A percentile compares a stretch with the other conserved stretches of the same genome.
Conservation (phyloP, 371 early-diverging fungal species). For the Mortierella sp. region DNA sequence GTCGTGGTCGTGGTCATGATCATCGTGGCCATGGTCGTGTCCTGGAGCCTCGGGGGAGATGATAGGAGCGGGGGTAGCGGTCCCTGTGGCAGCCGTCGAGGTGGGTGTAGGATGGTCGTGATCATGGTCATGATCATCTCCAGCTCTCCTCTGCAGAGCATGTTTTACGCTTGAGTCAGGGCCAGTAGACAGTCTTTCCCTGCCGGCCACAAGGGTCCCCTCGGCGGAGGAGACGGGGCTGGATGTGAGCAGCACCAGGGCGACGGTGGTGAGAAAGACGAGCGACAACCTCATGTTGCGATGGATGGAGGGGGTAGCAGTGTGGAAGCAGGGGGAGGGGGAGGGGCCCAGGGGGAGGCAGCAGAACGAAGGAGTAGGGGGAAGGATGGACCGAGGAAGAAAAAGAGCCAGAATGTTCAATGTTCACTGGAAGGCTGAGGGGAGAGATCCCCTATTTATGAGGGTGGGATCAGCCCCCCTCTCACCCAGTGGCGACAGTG, state of each 20-base stretch:
- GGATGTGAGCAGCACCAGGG: neutral
- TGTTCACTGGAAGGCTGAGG: too few species aligned
- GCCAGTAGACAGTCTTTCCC: neutral
- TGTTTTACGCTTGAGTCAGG: neutral
- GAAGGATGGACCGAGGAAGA: too few species aligned
- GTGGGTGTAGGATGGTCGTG: constrained; percentile 30
- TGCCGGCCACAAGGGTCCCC: neutral
- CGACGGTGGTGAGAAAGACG: neutral
- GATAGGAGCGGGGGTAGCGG: constrained; percentile 12
- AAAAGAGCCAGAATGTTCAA: too few species aligned
- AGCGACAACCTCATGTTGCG: constrained; percentile 1
- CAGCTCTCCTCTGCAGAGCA: constrained; percentile 9
- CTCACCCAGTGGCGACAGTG: too few species aligned
- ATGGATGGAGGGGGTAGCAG: neutral
- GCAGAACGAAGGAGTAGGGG: too few species aligned
- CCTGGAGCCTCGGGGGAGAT: constrained; percentile 27
- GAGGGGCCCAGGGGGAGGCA: too few species aligned
- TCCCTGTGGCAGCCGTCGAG: neutral
- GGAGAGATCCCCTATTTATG: too few species aligned
- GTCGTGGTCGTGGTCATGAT: constrained; percentile 36
- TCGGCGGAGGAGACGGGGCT: constrained; percentile 7
- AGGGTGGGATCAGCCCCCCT: too few species aligned
- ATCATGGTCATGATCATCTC: constrained; percentile 27
- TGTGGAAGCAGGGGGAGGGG: neutral
- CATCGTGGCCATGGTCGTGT: constrained; percentile 30